Percentiles rank a stretch among this genome's conserved stretches.
phyloP scores from a whole-genome alignment of 345 rosid genomes.

The Populus deltoides region DNA sequence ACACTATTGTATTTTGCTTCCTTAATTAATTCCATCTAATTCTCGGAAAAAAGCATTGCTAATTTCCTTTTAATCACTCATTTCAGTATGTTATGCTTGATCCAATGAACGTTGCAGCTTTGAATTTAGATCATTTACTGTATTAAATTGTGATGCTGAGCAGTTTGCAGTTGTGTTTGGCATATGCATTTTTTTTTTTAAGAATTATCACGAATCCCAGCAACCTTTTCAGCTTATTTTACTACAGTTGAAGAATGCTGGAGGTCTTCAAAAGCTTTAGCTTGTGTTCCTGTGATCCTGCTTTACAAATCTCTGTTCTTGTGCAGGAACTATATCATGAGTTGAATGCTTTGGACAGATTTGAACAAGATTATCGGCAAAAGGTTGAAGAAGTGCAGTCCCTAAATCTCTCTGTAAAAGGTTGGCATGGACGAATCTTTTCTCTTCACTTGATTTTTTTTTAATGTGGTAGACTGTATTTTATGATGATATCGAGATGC shows the following conservation, averaged over 20 bases:
- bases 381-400: slow-evolving; percentile 56
- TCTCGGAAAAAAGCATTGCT: background rate
- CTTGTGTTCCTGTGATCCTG: background rate
- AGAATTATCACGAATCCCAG: background rate
- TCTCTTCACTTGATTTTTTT: background rate
- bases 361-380: slow-evolving; percentile 54
- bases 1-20: background rate
- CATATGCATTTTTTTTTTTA: background rate
- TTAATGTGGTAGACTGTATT: background rate
- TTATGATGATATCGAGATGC: background rate
- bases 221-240: background rate
- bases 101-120: background rate
- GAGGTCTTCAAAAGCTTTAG: background rate
- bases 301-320: background rate
- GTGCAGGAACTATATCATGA: slow-evolving; percentile 78
- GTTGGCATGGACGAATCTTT: slow-evolving; percentile 26
- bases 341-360: slow-evolving; percentile 58
- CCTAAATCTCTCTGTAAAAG: slow-evolving; percentile 49
- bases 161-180: background rate
- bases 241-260: background rate
- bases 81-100: background rate
- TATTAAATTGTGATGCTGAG: background rate
- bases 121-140: background rate
- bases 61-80: background rate
- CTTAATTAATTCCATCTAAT: background rate